Evolutionary conservation across 805 yeast species (phyloP), one percentile per base, ranked within the genome.

Genomic region (Kluyveromyces wickerhamii): DNA sequence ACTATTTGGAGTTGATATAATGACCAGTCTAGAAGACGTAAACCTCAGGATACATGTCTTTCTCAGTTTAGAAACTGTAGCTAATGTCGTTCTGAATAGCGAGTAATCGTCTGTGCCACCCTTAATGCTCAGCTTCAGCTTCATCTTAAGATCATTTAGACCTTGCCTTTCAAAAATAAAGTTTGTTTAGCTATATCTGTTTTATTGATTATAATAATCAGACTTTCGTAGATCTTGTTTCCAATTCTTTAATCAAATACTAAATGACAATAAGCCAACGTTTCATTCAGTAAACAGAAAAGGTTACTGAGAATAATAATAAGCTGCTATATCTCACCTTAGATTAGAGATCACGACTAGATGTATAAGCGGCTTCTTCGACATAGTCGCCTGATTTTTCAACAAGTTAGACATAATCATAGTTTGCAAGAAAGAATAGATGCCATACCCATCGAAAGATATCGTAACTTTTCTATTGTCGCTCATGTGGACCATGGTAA

Each of bases 401-500:
- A 21, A 15, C 26, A 21, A 12, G 34, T 41, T 35, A 44, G 47
- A 39, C 35, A 32, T 21, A 35, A 27, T 22, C 46, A 44, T 37
- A 20, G 27, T 12, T 21, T 49, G n/a, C 75, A 74, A 46, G 72
- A 68, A 29, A 63, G 94, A 41, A 77, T 92, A 38, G 66, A 72
- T n/a, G 68, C 68, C 29, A 86, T 89, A 24, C 97, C 97, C 4
- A 69, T 83, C 17, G 79, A 77, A 38, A 74, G 86, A 44, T 88
- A 80, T 57, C 61, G 97, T 41, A 88, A 87, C 58, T 89, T 92
- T 59, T 84, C 94, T 40, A 88, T 89, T 39, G 96, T 87, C 21
- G 97, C 97, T 2, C 98, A 89, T 65, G 89, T 89, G 15, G 96
- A 88, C 54, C 94, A 82, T 57, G 79, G 80, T 1, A 85, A 85